These are phyloP conservation scores for Polygonum aviculare DNA, from an alignment of 148 eudicot species.

Conservation along the genomic window DNA sequence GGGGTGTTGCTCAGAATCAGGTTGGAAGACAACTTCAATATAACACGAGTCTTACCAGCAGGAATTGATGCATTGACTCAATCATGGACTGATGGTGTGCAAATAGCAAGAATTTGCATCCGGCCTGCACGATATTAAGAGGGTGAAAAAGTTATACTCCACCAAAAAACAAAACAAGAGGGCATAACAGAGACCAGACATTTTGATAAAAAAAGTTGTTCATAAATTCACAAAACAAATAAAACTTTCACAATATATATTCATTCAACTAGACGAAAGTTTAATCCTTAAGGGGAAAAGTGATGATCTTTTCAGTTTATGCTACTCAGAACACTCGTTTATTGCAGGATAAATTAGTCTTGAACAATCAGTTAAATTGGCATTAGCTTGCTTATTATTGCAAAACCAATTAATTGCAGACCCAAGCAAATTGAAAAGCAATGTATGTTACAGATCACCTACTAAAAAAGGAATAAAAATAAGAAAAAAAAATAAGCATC, in stretches of 20 bases:
- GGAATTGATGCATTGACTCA: conserved; percentile 63
- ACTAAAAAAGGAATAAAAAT: background rate
- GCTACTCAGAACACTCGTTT: background rate
- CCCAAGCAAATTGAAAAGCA: conserved; percentile 1
- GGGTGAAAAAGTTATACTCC: background rate
- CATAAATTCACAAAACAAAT: background rate
- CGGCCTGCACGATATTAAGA: conserved; percentile 53
- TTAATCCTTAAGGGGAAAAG: background rate
- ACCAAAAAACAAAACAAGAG: background rate
- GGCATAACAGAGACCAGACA: background rate
- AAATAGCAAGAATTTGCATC: conserved; percentile 87
- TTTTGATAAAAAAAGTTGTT: background rate
- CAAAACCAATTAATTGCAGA: background rate
- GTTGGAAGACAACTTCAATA: background rate
- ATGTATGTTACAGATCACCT: background rate
- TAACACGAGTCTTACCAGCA: conserved; percentile 39
- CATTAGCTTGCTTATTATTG: background rate
- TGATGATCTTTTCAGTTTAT: background rate
- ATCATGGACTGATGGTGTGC: conserved; percentile 98
- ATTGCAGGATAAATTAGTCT: background rate
- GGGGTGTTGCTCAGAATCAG: conserved; percentile 13
- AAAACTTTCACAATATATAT: background rate
- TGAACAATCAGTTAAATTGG: background rate
- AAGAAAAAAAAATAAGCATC: conserved; percentile 7
- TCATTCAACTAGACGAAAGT: background rate